Conservation (phyloP, 768 basidiomycete species). For the Tylopilus intermedius region DNA sequence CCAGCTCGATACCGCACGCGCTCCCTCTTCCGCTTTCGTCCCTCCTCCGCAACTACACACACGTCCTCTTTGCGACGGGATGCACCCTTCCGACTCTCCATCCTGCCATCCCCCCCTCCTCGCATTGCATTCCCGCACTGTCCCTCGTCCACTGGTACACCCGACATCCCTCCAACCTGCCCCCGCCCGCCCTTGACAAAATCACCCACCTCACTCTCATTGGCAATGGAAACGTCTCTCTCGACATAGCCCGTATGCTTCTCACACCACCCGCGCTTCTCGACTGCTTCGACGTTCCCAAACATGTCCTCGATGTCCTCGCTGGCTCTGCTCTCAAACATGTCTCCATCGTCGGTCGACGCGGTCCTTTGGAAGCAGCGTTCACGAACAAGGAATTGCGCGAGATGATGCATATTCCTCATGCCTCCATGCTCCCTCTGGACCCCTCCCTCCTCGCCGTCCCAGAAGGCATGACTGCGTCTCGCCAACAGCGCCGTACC, state of each 20-base stretch:
- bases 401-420: conserved; percentile 66
- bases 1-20: conserved; percentile 47
- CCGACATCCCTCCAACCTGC: conserved; percentile 67
- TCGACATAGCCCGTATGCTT: conserved; percentile 88
- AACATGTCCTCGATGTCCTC: conserved; percentile 65
- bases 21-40: conserved; percentile 55
- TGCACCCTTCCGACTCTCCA: conserved; percentile 65
- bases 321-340: conserved; percentile 58
- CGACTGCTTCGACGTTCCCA: conserved; percentile 71
- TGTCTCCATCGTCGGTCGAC: conserved; percentile 78
- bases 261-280: conserved; percentile 65
- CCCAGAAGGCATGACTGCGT: conserved; percentile 34
- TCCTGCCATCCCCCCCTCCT: conserved; percentile 44
- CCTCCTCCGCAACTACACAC: conserved; percentile 71
- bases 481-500: conserved; percentile 62
- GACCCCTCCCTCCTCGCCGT: conserved; percentile 39
- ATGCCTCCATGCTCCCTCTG: conserved; percentile 65
- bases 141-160: conserved; percentile 96
- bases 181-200: conserved; percentile 60
- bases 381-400: conserved; percentile 92
- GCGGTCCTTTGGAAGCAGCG: conserved; percentile 84
- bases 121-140: conserved; percentile 64
- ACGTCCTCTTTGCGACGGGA: conserved; percentile 83
- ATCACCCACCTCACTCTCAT: conserved; percentile 74
- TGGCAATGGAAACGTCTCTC: conserved; percentile 91